Evolutionary conservation across 805 yeast species (phyloP).

Genomic region (Metschnikowia colocasiae): DNA sequence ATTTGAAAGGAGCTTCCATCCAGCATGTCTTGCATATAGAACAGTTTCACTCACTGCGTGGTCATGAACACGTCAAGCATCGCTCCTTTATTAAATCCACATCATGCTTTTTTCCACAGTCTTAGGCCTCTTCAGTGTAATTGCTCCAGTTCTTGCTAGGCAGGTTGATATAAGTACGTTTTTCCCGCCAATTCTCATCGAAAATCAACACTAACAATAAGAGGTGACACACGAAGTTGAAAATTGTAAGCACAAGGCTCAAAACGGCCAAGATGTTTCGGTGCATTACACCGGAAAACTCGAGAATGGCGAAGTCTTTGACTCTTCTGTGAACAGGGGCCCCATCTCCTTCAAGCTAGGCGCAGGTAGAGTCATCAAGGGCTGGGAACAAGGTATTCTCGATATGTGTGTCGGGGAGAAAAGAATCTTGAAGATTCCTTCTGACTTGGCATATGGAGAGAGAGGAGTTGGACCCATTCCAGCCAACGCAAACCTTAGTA

Average conservation of each 20-base stretch:
- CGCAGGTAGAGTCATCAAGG: slow-evolving; percentile 72
- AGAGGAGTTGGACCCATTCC: slow-evolving; percentile 78
- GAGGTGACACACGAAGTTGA: slow-evolving; percentile 35
- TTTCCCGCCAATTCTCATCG: not conserved
- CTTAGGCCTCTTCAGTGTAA: slow-evolving; percentile 7
- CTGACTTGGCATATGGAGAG: slow-evolving; percentile 72
- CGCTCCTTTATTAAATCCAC: not conserved
- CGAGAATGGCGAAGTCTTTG: slow-evolving; percentile 68
- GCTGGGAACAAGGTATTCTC: slow-evolving; percentile 85
- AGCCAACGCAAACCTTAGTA: slow-evolving; percentile 62
- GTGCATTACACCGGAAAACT: slow-evolving; percentile 81
- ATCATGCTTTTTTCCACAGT: slow-evolving; percentile 2
- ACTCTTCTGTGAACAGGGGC: slow-evolving; percentile 63
- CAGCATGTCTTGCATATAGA: not conserved
- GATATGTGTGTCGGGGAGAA: slow-evolving; percentile 85
- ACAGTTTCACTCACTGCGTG: not conserved
- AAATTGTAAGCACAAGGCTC: slow-evolving; percentile 53
- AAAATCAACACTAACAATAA: slow-evolving; percentile 8
- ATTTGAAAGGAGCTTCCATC: not conserved
- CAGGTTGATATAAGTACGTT: slow-evolving; percentile 16
- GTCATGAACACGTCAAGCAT: not conserved
- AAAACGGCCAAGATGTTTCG: slow-evolving; percentile 60
- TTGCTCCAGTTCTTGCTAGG: slow-evolving; percentile 9
- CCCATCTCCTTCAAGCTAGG: slow-evolving; percentile 79
- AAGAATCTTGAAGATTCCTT: slow-evolving; percentile 75